Evolutionary conservation across 139 green algal genomes (phyloP), one percentile per base, ranked within the genome.

Genomic region (Coelastrella sp.): DNA sequence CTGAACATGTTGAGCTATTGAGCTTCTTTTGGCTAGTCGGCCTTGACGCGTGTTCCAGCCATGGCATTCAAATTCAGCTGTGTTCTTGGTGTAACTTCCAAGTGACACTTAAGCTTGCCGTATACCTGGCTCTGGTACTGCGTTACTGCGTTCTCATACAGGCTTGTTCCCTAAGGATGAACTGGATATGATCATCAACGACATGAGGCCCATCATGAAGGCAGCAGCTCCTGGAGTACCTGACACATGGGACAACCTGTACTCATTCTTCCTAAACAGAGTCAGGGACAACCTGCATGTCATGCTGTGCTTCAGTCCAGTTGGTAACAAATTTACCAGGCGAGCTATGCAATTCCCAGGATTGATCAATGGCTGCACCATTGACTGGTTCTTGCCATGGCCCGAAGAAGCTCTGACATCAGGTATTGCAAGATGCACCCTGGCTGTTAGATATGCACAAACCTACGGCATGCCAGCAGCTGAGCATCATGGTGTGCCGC

Each of bases 151-250:
- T 40, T 40, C 15, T 27, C 25, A 15, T 66, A 89, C 96, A n/a
- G 96, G 96, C 2, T 89, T 99, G 51, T 93, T 98, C 83, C 90
- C 94, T 79, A 98, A 98, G 89, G 96, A 99, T 41, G 96, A 99
- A 92, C 89, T 98, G 81, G 96, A 99, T 85, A 92, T 92, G 86
- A 96, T 98, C 40, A 86, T 98, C 32, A 97, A 97, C 74, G 96
- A 98, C 88, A 94, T 99, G 53, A 88, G 96, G 2, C 94, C 94
- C 15, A 72, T 87, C 37, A 96, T 98, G 92, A 94, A 95, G 88
- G 79, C 73, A 27, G 84, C 90, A 45, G 66, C 88, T 35, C 86
- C 93, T 77, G 89, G 89, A n/a, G 53, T 89, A 4, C 84, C 87
- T 4, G 96, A 99, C 93, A 97, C 96, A 23, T 96, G 88, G 72